phyloP scores from a whole-genome alignment of 805 yeast species.

The Pichia deserticola region DNA sequence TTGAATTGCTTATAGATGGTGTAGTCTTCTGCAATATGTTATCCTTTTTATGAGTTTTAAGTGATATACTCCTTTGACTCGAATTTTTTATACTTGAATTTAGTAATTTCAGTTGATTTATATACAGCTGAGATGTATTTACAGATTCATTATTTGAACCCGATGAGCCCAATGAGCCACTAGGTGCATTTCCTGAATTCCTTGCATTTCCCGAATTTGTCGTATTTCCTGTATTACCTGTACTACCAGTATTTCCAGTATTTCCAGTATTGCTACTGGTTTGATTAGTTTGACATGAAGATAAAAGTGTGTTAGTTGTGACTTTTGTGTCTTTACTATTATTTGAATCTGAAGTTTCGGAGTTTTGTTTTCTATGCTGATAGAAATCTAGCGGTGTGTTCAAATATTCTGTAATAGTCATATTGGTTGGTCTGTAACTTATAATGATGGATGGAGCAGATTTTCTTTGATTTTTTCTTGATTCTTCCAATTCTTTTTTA shows the following conservation, averaged over 20 bases:
- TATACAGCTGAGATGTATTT: slow-evolving; percentile 5
- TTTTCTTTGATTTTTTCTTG: slow-evolving; percentile 4
- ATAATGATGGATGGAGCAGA: slow-evolving; percentile 9
- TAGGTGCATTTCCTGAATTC: too few species aligned
- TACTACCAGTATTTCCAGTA: too few species aligned
- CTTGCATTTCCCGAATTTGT: too few species aligned
- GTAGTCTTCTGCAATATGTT: not conserved
- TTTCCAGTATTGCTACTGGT: too few species aligned
- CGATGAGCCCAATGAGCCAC: too few species aligned
- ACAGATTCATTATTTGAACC: slow-evolving; percentile 2
- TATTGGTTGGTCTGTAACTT: slow-evolving; percentile 7
- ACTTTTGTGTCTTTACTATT: slow-evolving; percentile 2
- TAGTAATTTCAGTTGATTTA: not conserved
- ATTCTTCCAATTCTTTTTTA: not conserved
- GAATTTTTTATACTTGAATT: not conserved
- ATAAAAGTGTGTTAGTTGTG: not conserved
- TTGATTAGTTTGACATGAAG: not conserved
- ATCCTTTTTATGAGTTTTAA: slow-evolving; percentile 7
- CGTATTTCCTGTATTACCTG: too few species aligned
- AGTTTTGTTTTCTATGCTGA: slow-evolving; percentile 6
- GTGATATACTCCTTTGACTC: not conserved
- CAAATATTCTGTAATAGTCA: slow-evolving; percentile 11
- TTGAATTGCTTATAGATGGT: not conserved
- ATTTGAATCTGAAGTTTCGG: not conserved
- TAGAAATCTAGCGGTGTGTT: slow-evolving; percentile 12